Conservation (phyloP, 2,329 filamentous ascomycete genomes). For the Taxawa tesnikishii region DNA sequence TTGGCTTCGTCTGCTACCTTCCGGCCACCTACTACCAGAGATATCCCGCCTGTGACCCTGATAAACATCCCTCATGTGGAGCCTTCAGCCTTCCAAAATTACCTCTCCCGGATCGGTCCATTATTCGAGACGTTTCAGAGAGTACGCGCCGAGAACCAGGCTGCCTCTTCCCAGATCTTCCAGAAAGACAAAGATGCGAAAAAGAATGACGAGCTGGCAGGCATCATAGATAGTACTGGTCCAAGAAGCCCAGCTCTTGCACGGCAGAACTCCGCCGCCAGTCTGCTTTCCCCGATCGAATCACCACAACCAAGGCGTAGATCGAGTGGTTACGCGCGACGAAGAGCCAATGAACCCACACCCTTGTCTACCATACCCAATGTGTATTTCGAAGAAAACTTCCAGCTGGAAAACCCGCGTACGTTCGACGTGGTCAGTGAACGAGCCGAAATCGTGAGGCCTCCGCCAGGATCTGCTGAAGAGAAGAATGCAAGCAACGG, state of each 20-base stretch:
- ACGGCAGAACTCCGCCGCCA: constrained; percentile 27
- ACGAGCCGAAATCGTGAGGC: constrained; percentile 84
- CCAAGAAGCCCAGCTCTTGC: constrained; percentile 10
- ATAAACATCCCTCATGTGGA: constrained; percentile 81
- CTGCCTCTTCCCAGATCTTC: constrained; percentile 19
- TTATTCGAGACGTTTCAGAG: constrained; percentile 83
- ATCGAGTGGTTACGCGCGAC: constrained; percentile 39
- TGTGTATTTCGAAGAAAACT: constrained; percentile 91
- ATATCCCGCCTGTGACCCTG: constrained; percentile 86
- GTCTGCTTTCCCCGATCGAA: constrained; percentile 30
- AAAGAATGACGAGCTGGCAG: constrained; percentile 25
- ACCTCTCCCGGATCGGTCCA: constrained; percentile 72
- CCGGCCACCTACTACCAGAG: constrained; percentile 9
- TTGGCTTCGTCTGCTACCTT: constrained; percentile 36
- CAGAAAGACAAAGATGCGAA: constrained; percentile 26
- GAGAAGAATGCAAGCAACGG: constrained; percentile 41
- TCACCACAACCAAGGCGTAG: constrained; percentile 37
- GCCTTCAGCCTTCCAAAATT: constrained; percentile 65
- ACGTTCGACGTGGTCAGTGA: constrained; percentile 97
- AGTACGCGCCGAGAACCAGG: constrained; percentile 64
- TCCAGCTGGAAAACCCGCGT: constrained; percentile 88
- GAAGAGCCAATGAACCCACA: constrained; percentile 59
- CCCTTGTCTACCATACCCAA: constrained; percentile 83
- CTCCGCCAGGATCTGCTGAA: constrained; percentile 38
- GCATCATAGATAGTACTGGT: constrained; percentile 17